Conservation (phyloP, 106 monocot species). For the Apostasia shenzhenica region DNA sequence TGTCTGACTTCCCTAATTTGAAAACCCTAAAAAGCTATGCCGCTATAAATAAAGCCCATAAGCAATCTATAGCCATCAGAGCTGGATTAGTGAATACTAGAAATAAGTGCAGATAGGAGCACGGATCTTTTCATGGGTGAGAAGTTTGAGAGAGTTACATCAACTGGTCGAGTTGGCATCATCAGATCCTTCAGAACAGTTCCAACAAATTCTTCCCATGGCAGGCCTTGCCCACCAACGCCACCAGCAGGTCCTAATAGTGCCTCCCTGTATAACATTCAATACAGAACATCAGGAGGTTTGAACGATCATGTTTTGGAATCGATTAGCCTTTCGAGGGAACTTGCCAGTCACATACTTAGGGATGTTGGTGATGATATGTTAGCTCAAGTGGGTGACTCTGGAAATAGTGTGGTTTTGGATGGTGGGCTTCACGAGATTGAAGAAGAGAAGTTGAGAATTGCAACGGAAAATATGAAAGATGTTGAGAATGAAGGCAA, state of each 20-base stretch:
- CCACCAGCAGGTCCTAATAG: constrained; percentile 7
- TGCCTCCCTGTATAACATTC: constrained; percentile 16
- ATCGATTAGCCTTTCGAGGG: constrained; percentile 37
- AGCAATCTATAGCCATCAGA: too few species aligned
- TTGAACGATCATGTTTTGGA: constrained; percentile 27
- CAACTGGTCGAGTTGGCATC: constrained; percentile 5
- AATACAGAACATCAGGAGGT: constrained; percentile 28
- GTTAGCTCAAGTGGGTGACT: constrained; percentile 46
- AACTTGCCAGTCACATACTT: constrained; percentile 32
- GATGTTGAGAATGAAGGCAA: constrained; percentile 11
- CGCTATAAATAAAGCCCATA: too few species aligned
- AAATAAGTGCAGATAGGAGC: too few species aligned
- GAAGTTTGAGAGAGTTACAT: neutral
- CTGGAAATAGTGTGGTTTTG: constrained; percentile 31
- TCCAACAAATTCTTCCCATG: constrained; percentile 13
- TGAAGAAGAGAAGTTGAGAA: neutral
- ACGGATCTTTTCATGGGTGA: too few species aligned
- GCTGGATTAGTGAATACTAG: too few species aligned
- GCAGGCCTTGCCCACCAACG: too few species aligned
- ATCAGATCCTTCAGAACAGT: constrained; percentile 7
- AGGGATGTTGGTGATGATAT: constrained; percentile 35
- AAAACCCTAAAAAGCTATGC: too few species aligned
- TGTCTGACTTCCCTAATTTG: too few species aligned
- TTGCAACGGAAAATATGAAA: constrained; percentile 1
- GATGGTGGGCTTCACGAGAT: constrained; percentile 9